phyloP scores from a whole-genome alignment of 148 eudicot species.

The Vaccinium corymbosum region DNA sequence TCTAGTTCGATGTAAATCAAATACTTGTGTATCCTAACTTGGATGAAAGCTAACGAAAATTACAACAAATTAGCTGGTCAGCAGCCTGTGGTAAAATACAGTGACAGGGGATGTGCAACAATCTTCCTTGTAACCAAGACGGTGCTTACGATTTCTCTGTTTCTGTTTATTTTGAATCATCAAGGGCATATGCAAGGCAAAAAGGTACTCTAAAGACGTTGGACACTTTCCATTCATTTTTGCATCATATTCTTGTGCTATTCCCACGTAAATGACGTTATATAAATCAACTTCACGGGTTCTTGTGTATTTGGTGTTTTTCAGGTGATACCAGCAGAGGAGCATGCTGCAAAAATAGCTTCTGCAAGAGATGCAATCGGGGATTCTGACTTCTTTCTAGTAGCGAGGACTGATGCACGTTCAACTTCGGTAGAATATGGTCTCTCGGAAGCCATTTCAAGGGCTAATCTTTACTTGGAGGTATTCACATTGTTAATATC shows the following conservation, averaged over 20 bases:
- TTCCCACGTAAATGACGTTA: too few species aligned
- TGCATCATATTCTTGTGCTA: too few species aligned
- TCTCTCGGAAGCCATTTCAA: constrained; percentile 30
- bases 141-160: background rate
- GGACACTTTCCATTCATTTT: too few species aligned
- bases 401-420: constrained; percentile 41
- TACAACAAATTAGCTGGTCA: too few species aligned
- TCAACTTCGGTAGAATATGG: constrained; percentile 23
- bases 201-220: constrained; percentile 5
- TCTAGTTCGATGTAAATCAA: too few species aligned
- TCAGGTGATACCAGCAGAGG: constrained; percentile 29
- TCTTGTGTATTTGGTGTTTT: background rate
- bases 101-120: too few species aligned
- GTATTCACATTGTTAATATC: constrained; percentile 8
- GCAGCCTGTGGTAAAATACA: too few species aligned
- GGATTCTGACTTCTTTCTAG: constrained; percentile 36
- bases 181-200: constrained; percentile 15
- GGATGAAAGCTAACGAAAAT: too few species aligned
- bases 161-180: background rate
- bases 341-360: constrained; percentile 35
- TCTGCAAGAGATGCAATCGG: constrained; percentile 42
- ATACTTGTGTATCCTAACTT: too few species aligned
- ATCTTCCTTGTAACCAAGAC: background rate
- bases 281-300: too few species aligned
- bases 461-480: constrained; percentile 35